phyloP scores from a whole-genome alignment of 805 yeast species.

The Ogataea naganishii region DNA sequence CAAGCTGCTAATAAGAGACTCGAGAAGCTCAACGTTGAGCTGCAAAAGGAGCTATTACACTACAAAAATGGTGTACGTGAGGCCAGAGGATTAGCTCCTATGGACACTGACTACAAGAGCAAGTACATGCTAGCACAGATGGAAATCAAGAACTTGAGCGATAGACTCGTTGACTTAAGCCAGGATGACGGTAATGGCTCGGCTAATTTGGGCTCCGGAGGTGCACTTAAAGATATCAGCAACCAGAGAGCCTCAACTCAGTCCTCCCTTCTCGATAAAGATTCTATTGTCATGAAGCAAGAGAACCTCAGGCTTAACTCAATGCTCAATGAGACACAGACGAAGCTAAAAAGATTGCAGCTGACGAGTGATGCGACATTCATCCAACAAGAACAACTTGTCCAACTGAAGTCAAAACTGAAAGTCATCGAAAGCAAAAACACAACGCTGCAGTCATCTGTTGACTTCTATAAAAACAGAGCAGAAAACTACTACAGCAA shows the following conservation, averaged over 20 bases:
- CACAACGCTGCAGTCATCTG: constrained; percentile 41
- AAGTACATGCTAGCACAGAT: constrained; percentile 41
- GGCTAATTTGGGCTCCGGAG: no score
- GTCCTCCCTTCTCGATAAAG: constrained; percentile 10
- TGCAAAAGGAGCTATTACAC: constrained; percentile 26
- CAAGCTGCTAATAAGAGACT: constrained; percentile 22
- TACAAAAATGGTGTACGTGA: constrained; percentile 18
- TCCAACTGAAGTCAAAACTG: constrained; percentile 44
- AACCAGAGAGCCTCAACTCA: no score
- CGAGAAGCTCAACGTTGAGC: constrained; percentile 21
- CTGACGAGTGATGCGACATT: constrained; percentile 15
- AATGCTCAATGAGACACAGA: constrained; percentile 24
- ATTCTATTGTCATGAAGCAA: constrained; percentile 18
- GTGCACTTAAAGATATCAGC: no score
- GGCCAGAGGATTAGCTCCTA: constrained; percentile 28
- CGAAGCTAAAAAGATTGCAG: constrained; percentile 23
- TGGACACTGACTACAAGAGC: constrained; percentile 28
- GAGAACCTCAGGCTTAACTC: constrained; percentile 27
- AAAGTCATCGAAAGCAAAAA: constrained; percentile 51
- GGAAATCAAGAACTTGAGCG: constrained; percentile 31
- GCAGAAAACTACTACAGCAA: constrained; percentile 68
- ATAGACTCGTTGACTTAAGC: constrained; percentile 18
- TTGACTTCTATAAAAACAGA: constrained; percentile 57
- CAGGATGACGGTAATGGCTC: constrained; percentile 17
- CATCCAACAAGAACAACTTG: constrained; percentile 26